Evolutionary conservation across 768 basidiomycete genomes (phyloP).

Genomic region (Lactarius hengduanensis): DNA sequence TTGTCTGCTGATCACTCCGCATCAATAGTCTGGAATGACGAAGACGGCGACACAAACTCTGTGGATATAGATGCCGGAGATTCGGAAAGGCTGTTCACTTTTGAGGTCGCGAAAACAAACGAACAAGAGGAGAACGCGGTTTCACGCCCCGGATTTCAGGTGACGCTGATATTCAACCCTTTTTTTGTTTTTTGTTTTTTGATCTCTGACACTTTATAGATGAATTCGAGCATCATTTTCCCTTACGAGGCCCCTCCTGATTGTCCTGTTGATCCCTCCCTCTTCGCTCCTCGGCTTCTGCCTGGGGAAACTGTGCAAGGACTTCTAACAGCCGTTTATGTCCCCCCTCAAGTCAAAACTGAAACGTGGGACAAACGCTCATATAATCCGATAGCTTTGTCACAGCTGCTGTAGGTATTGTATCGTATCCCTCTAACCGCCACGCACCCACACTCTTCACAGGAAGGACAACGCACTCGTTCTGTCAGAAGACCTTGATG

Average conservation of each 20-base stretch:
- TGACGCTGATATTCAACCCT: not conserved
- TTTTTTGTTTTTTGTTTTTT: not conserved
- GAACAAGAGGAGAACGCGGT: conserved; percentile 55
- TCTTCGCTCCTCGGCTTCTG: conserved; percentile 10
- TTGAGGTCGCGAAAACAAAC: conserved; percentile 52
- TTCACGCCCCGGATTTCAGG: conserved; percentile 44
- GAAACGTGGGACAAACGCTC: not conserved
- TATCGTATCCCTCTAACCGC: no score
- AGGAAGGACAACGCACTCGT: not conserved
- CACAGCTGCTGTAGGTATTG: not conserved
- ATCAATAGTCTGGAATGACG: conserved; percentile 45
- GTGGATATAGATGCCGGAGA: conserved; percentile 43
- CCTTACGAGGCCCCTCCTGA: not conserved
- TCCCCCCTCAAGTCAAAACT: not conserved
- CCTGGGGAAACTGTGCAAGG: conserved; percentile 29
- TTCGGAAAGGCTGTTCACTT: conserved; percentile 49
- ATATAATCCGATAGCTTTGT: not conserved
- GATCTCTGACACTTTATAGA: not conserved
- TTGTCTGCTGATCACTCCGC: conserved; percentile 48
- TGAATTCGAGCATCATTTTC: not conserved
- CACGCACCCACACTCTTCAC: not conserved
- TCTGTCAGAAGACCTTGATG: conserved; percentile 9
- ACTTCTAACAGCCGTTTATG: conserved; percentile 11
- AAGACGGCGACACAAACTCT: conserved; percentile 30
- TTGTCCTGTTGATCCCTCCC: not conserved